Evolutionary conservation across 2,329 filamentous ascomycete species (phyloP).

Genomic region (Neophaeococcomyces aloes): DNA sequence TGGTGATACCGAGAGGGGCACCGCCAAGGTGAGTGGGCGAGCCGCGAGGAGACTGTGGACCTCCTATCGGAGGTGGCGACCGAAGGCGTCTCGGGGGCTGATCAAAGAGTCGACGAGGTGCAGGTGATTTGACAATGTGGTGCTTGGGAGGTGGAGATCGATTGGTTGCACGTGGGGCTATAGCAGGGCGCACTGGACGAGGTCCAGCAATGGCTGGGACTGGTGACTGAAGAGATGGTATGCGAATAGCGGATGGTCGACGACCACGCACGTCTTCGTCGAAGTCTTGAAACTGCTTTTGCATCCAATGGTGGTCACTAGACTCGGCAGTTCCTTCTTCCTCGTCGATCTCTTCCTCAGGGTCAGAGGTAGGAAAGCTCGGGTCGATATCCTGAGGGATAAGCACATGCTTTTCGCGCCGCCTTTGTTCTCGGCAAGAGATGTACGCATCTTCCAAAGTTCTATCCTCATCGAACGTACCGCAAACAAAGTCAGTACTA

Average conservation of each 20-base stretch:
- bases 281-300: constrained; percentile 60
- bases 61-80: constrained; percentile 58
- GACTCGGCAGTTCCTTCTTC: constrained; percentile 52
- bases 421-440: constrained; percentile 68
- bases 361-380: constrained; percentile 90
- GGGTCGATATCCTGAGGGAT: constrained; percentile 97
- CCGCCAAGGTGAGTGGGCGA: constrained; percentile 29
- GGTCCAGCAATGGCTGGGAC: constrained; percentile 48
- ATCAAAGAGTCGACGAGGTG: constrained; percentile 47
- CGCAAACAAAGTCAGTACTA: constrained; percentile 98
- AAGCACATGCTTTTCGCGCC: constrained; percentile 66
- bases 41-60: constrained; percentile 39
- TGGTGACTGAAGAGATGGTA: constrained; percentile 49
- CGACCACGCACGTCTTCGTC: constrained; percentile 41
- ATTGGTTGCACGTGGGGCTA: constrained; percentile 31
- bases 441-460: constrained; percentile 91
- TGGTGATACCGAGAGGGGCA: constrained; percentile 38
- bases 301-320: constrained; percentile 49
- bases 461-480: constrained; percentile 89
- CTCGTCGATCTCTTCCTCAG: constrained; percentile 72
- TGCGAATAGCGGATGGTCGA: constrained; percentile 35
- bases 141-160: constrained; percentile 29
- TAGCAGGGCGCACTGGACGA: constrained; percentile 26
- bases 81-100: constrained; percentile 60
- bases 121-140: constrained; percentile 32